Conservation (phyloP, 306 rosid species). For the Quercus agrifolia region DNA sequence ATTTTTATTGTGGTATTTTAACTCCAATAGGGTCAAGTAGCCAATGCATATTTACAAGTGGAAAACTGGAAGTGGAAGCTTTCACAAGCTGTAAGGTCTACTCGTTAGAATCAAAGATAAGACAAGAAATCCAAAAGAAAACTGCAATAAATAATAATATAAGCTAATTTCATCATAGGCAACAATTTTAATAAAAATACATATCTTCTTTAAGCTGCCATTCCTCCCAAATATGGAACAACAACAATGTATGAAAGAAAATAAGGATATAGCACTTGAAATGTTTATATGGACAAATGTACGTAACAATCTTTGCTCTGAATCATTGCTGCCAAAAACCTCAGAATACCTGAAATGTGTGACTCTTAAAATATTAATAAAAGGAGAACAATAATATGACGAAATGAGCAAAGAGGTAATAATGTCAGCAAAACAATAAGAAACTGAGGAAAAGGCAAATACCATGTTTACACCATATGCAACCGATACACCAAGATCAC, state of each 20-base stretch:
- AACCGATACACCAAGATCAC: conserved; percentile 34
- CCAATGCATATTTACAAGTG: no score
- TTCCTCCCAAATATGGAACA: conserved; percentile 40
- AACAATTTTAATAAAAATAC: conserved; percentile 31
- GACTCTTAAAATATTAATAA: neutral
- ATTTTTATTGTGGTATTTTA: no score
- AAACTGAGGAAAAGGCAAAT: conserved; percentile 24
- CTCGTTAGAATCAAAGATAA: neutral
- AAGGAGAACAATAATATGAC: conserved; percentile 4
- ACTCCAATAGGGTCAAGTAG: no score
- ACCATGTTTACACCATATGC: conserved; percentile 51
- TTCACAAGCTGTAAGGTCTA: no score
- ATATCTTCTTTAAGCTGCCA: conserved; percentile 33
- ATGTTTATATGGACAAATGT: conserved; percentile 40
- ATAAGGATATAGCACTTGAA: conserved; percentile 23
- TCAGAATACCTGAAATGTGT: conserved; percentile 39
- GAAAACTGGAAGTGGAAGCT: no score
- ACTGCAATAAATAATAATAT: neutral
- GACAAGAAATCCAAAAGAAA: neutral
- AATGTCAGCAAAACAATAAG: conserved; percentile 7
- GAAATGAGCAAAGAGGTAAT: conserved; percentile 1
- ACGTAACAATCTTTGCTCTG: conserved; percentile 42
- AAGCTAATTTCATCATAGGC: conserved; percentile 20
- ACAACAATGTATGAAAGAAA: conserved; percentile 27
- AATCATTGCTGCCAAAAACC: conserved; percentile 38